A percentile compares a stretch with the other conserved stretches of the same genome.
Evolutionary conservation across 2,329 filamentous ascomycete genomes (phyloP).

Genomic region (Fusarium nurragi): DNA sequence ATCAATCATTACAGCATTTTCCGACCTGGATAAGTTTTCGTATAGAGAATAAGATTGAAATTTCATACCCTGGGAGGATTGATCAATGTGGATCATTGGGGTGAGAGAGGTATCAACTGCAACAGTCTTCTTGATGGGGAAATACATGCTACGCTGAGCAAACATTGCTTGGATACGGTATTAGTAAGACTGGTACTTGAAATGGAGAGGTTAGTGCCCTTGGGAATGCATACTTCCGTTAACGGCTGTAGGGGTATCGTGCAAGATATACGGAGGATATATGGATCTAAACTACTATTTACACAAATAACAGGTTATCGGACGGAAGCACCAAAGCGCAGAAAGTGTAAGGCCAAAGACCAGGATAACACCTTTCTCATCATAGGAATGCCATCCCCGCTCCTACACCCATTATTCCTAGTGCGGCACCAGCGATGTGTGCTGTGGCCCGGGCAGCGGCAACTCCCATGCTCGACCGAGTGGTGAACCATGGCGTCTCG

Average conservation of each 20-base stretch:
- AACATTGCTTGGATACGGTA: not conserved
- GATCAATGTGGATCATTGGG: too few relatives aligned
- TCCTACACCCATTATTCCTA: conserved; percentile 47
- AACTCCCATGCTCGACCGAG: conserved; percentile 40
- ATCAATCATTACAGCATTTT: not conserved
- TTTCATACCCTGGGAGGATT: too few relatives aligned
- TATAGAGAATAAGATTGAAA: too few relatives aligned
- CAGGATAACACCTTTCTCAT: not conserved
- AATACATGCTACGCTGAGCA: not conserved
- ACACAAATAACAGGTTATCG: not conserved
- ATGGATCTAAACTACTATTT: conserved; percentile 1
- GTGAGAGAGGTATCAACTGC: too few relatives aligned
- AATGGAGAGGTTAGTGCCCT: not conserved
- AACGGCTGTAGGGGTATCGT: conserved; percentile 18
- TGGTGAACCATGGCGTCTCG: conserved; percentile 33
- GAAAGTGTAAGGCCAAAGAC: not conserved
- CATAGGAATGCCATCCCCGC: conserved; percentile 44
- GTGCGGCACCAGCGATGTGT: conserved; percentile 43
- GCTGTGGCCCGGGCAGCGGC: conserved; percentile 42
- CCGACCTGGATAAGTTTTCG: not conserved
- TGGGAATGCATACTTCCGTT: not conserved
- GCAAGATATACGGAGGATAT: not conserved
- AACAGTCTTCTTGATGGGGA: too few relatives aligned
- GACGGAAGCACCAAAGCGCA: conserved; percentile 14
- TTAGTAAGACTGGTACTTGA: not conserved